Conservation (phyloP, 176 grass and related monocot genomes). For the Areca catechu region DNA sequence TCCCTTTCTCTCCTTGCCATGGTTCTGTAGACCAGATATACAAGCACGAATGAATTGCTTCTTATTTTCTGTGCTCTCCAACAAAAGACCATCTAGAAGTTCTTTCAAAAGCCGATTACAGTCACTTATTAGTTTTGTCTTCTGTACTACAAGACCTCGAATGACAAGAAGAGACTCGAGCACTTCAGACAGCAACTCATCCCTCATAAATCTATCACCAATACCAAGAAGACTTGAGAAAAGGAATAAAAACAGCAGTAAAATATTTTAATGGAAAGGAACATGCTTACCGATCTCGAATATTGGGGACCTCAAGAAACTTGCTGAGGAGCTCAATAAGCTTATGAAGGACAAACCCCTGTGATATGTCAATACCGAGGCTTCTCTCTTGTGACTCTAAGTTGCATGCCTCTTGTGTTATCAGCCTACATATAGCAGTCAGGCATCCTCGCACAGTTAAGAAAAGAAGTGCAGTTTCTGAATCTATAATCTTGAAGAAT, state of each 20-base stretch:
- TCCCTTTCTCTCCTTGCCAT: slow-evolving; percentile 66
- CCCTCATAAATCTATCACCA: slow-evolving; percentile 72
- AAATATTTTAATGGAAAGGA: background rate
- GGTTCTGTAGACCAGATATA: slow-evolving; percentile 86
- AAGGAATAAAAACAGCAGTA: background rate
- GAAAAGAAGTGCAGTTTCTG: slow-evolving; percentile 68
- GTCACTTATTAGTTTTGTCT: slow-evolving; percentile 95
- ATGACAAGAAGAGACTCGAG: slow-evolving; percentile 86
- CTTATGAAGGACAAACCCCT: slow-evolving; percentile 94
- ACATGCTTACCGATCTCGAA: slow-evolving; percentile 62
- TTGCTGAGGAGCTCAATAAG: slow-evolving; percentile 92
- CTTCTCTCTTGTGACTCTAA: slow-evolving; percentile 95
- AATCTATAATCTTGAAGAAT: slow-evolving; percentile 79
- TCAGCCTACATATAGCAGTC: slow-evolving; percentile 60
- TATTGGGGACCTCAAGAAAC: slow-evolving; percentile 93
- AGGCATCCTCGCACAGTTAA: slow-evolving; percentile 81
- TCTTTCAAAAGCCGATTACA: slow-evolving; percentile 89
- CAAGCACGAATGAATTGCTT: slow-evolving; percentile 91
- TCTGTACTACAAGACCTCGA: slow-evolving; percentile 87
- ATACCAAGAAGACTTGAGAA: background rate
- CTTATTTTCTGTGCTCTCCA: slow-evolving; percentile 87
- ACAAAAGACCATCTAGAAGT: slow-evolving; percentile 78
- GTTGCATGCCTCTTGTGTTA: slow-evolving; percentile 81
- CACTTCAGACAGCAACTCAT: slow-evolving; percentile 73
- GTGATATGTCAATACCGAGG: slow-evolving; percentile 84